Base-by-base conservation (phyloP, 139 green algal genomes). In the Chlamydomonas applanata region DNA sequence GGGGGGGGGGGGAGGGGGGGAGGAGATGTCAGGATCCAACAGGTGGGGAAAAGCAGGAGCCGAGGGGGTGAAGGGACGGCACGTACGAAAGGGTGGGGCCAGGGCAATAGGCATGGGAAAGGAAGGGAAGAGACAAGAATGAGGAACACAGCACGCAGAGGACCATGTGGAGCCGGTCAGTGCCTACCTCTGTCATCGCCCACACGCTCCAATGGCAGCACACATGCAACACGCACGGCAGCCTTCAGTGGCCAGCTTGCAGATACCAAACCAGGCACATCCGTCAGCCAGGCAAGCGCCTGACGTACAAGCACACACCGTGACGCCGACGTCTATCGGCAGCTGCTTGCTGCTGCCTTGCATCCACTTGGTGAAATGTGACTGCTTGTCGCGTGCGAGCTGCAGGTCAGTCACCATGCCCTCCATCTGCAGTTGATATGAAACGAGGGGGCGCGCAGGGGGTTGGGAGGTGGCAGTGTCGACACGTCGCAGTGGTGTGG, bases 361-460 rank as follows among this genome's bases (percentile, higher is more conserved):
- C 75, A 81, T 73, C 93, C 93, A 97, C 36, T 91, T 77, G 40
- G 96, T 82, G 77, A 97, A 98, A 27, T 83, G 60, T 45, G 84
- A 71, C 80, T 98, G 89, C 83, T 97, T 96, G 74, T 98, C 95
- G 19, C 89, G 83, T 9, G 94, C 94, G 14, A 97, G 72, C 76
- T 90, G 83, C 81, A 98, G 77, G 82, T 98, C 95, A 24, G 85
- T 94, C 34, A 98, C 91, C 95, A 99, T 99, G 76, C 95, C 94
- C 86, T 99, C 95, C 95, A 97, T 97, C 89, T 90, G 74, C 1
- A n/a, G 3, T 53, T 11, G 11, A 11, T 7, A 49, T 11, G 7
- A 49, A 49, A 49, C n/a, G n/a, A n/a, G n/a, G n/a, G n/a, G n/a
- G n/a, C n/a, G n/a, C n/a, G n/a, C n/a, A n/a, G n/a, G n/a, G n/a